Base-by-base conservation (phyloP, 1,139 yeast genomes). In the Yamadazyma blattariae region DNA sequence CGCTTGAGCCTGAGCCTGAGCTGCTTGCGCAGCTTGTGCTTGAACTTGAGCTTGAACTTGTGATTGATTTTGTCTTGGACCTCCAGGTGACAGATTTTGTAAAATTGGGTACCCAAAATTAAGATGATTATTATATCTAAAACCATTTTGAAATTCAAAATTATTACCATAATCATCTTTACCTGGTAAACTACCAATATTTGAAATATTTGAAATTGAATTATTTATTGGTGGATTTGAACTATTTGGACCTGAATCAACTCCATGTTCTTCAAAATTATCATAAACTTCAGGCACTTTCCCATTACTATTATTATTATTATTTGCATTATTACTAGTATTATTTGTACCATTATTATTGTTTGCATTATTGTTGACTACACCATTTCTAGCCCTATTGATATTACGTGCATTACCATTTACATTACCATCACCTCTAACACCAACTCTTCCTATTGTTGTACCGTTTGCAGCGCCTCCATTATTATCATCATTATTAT, bases 1-100 rank as follows among this genome's bases (percentile, higher is more conserved):
- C 8, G 14, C 17, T 33, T 33, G 57, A 13, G 52, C 55, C 12
- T 40, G 48, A 12, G 39, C 41, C 29, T 48, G 54, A n/a, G 42
- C 45, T n/a, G 41, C 45, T 12, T 36, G 39, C 30, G 40, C 46
- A 7, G 34, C 36, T 26, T 42, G 47, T 4, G 27, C 39, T 17
- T 38, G 41, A 2, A 37, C 37, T 26, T 38, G 49, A 13, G 40
- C 43, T 15, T 41, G 44, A 7, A 35, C 37, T 32, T 44, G 48
- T n/a, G 36, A 35, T 29, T 34, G 41, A 37, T 28, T 41, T 45
- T 11, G 46, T 45, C 3, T 38, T 34, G 21, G 14, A 17, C 14
- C 21, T 8, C 7, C 9, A 7, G 32, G 30, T 7, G 35, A 35
- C 33, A 33, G 45, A 30, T 42, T 51, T 30, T 45, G 51, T 29